Evolutionary conservation across 1,284 basidiomycete species (phyloP).

Genomic region (Malassezia furfur): DNA sequence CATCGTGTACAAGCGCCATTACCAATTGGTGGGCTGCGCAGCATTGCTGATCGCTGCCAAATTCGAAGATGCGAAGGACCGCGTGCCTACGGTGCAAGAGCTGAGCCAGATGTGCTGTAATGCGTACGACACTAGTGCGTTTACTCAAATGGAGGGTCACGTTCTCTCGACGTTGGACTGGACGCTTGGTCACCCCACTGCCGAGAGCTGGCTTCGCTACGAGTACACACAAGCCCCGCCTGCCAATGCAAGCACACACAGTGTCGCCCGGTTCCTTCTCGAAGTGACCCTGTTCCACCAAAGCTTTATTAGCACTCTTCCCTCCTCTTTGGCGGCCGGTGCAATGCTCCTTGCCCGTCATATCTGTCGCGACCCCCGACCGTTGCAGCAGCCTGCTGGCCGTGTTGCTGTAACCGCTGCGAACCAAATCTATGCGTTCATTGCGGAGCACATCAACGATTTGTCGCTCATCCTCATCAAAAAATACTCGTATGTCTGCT

Average conservation of each 20-base stretch:
- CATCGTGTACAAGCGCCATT: conserved; percentile 97
- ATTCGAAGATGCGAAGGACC: conserved; percentile 97
- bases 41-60: conserved; percentile 98
- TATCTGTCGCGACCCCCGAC: conserved; percentile 52
- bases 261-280: conserved; percentile 93
- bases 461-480: conserved; percentile 87
- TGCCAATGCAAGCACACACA: conserved; percentile 59
- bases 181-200: conserved; percentile 92
- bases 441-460: conserved; percentile 74
- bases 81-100: conserved; percentile 87
- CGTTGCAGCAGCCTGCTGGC: conserved; percentile 18
- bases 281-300: conserved; percentile 95
- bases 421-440: conserved; percentile 51
- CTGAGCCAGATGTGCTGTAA: conserved; percentile 87
- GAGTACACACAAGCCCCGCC: conserved; percentile 19
- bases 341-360: conserved; percentile 78
- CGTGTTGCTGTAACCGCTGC: background rate
- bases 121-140: conserved; percentile 89
- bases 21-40: conserved; percentile 95
- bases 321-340: conserved; percentile 77
- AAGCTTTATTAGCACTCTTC: conserved; percentile 76
- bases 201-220: conserved; percentile 85
- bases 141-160: conserved; percentile 68
- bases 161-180: conserved; percentile 92
- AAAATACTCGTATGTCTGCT: conserved; percentile 93